Base-by-base conservation (phyloP, 805 yeast species). In the Komagataella populi region DNA sequence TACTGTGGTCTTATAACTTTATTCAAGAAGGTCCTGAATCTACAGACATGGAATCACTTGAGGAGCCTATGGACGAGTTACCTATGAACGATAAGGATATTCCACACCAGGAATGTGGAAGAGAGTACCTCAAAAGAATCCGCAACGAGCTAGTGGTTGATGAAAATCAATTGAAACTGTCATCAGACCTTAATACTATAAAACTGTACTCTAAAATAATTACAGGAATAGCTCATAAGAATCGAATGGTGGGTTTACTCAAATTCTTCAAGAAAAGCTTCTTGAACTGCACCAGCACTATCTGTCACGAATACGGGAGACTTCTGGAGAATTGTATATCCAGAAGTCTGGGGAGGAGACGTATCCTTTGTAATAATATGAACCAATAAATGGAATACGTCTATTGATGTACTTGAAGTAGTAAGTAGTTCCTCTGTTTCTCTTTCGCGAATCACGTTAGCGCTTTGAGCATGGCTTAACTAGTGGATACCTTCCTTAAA, bases 161-260 rank as follows among this genome's bases (percentile, higher is more conserved):
- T 49, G 65, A 49, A 53, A 49, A 8, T 12, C 47, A 56, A 6
- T 51, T 18, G 49, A 50, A 5, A 54, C 57, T 24, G 48, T 48
- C 4, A 63, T 62, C 53, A 58, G 63, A 59, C 52, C 73, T 71
- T 52, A 59, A 64, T 12, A 58, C 63, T 23, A 62, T 76, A 16
- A 59, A 61, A 48, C 55, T 57, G 44, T 65, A 66, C 51, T 73
- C 77, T 0, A 57, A 61, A 0, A 58, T 61, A 20, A 55, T 78
- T 20, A 60, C 62, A 5, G 51, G 55, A 14, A 66, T 77, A 7
- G 57, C 60, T 20, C 65, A 71, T 54, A 72, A 68, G 55, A 70
- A 80, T 51, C 63, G 74, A 46, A 62, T 78, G 30, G 77, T 76
- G 12, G 87, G 89, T 0, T 58, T 83, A 46, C 59, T 82, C 50